These are phyloP conservation scores for Lichtheimia hyalospora DNA, from an alignment of 371 early-diverging fungal species.

Conservation along the genomic window DNA sequence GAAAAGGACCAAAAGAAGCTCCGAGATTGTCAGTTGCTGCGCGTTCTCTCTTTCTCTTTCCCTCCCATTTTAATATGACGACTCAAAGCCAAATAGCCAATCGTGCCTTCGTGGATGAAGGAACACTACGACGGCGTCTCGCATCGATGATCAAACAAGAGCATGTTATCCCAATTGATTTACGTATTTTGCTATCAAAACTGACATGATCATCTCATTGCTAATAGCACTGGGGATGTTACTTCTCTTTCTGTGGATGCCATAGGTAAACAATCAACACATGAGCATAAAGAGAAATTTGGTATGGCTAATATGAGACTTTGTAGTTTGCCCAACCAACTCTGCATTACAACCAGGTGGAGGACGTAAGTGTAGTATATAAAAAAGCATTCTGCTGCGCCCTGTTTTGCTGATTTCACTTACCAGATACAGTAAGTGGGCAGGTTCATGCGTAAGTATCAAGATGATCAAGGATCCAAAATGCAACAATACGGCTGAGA, in stretches of 20 bases:
- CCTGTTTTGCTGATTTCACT: not conserved
- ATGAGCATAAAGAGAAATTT: not conserved
- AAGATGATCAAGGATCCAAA: not conserved
- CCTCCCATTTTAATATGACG: too few species aligned
- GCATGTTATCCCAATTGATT: too few species aligned
- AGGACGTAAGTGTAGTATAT: constrained; percentile 47
- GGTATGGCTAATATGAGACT: not conserved
- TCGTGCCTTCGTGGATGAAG: too few species aligned
- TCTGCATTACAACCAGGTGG: constrained; percentile 65
- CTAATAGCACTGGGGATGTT: constrained; percentile 28
- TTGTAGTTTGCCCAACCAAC: constrained; percentile 72
- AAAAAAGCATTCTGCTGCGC: not conserved
- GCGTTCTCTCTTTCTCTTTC: too few species aligned
- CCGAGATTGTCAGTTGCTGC: too few species aligned
- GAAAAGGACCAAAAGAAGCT: too few species aligned
- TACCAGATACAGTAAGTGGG: constrained; percentile 68
- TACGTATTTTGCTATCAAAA: too few species aligned
- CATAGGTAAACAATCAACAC: constrained; percentile 44
- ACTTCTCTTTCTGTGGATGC: constrained; percentile 67
- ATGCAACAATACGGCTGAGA: not conserved
- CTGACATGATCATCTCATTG: too few species aligned
- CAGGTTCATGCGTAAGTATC: constrained; percentile 70
- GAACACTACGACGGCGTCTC: too few species aligned
- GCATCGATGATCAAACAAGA: too few species aligned
- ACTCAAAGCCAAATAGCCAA: too few species aligned